Base-by-base conservation (phyloP, 2,329 filamentous ascomycete genomes). In the Neonectria coccinea region DNA sequence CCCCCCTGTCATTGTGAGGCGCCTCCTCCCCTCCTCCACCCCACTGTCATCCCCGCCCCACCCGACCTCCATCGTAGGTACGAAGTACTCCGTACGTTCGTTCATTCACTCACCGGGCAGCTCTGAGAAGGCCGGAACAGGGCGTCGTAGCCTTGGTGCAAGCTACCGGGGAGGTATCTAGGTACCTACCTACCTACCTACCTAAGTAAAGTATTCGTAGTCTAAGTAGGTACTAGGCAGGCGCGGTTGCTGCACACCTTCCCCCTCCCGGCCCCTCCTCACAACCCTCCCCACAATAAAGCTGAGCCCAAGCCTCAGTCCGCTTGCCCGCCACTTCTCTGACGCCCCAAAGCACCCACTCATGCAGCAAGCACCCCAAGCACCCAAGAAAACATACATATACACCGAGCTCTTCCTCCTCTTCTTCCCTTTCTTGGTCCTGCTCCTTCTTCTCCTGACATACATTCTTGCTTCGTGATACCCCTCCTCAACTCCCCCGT, bases 381-480 rank as follows among this genome's bases (percentile, higher is more conserved):
- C 53, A 52, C 45, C 45, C 29, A 36, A 54, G 39, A 50, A 60
- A 60, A 58, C 48, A 58, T 73, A 73, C 70, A 69, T 73, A 73
- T 73, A 73, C 68, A 69, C 55, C 70, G 50, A 63, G 52, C 61
- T 69, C 56, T 44, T 71, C 71, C 68, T 65, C 63, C 60, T 59
- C 56, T 66, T 36, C 63, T 66, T 66, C 27, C 44, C 59, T 57
- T 61, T 61, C 63, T 64, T 64, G 64, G 60, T 67, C 67, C 64
- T 68, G 66, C 55, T 67, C 70, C 65, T 64, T 68, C 70, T 69
- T 59, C 66, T 68, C 52, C 67, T 66, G 59, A 63, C 67, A 72
- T 66, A 62, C 68, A 55, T 68, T 67, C 61, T 71, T 72, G 70
- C 70, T 71, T 74, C 70, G 70, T 74, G 72, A 74, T 74, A 74